Evolutionary conservation across 495 filamentous ascomycete species (phyloP), one percentile per base, ranked within the genome.

Genomic region (Aspergillus saccharolyticus): DNA sequence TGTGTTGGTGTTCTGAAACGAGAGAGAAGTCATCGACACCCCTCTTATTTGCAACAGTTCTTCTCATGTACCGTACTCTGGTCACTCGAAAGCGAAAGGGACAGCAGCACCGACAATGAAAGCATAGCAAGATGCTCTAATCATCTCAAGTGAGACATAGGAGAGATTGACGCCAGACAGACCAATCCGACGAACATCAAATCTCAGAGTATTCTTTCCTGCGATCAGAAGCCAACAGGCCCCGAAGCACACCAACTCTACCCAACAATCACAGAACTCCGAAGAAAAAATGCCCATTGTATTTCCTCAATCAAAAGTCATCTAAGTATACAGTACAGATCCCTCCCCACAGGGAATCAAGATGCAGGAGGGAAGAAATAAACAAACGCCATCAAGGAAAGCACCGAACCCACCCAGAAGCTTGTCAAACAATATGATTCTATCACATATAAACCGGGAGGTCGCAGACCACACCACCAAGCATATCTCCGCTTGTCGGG

Each of bases 311-410:
- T 22, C 47, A 55, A 15, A 3, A 44, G 7, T 45, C 56, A 42
- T 53, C 57, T 48, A 50, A 53, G 47, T 43, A 43, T 75, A 75
- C 63, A 68, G 60, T 75, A 75, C 72, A 75, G 45, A 52, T 62
- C 59, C 68, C 54, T 39, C 2, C 33, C 33, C 33, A 2, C 5
- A 12, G 33, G 12, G 12, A 12, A 39, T 10, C 10, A 12, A 12
- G 33, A 39, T n/a, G n/a, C n/a, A 39, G 33, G 33, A 39, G 22
- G 53, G 50, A 39, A 39, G 43, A 22, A 63, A 55, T 48, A 52
- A 60, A 68, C 66, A 59, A 74, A 72, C 68, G 68, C 70, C 69
- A 52, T 61, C 53, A 51, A n/a, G 59, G 61, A 58, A 66, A 60
- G 63, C 54, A 52, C 46, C 57, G 24, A 57, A 67, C 56, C 66